phyloP scores from a whole-genome alignment of 768 basidiomycete species.

The Pluteus cervinus region DNA sequence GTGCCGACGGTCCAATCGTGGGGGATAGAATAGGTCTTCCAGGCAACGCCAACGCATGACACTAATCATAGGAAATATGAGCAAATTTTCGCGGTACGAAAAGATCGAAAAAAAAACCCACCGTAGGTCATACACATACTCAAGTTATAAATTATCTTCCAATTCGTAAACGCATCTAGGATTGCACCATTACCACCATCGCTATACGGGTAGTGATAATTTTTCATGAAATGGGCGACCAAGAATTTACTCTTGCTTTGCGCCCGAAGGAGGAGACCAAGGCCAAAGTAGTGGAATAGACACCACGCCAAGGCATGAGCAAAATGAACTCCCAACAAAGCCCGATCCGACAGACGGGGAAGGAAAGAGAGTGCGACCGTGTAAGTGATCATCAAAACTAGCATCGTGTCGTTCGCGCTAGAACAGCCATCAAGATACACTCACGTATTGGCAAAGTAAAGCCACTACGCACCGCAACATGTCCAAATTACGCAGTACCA shows the following conservation, averaged over 20 bases:
- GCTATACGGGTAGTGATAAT: conserved; percentile 80
- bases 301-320: conserved; percentile 83
- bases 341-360: conserved; percentile 44
- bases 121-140: conserved; percentile 95
- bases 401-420: conserved; percentile 82
- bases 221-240: conserved; percentile 90
- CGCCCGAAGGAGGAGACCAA: conserved; percentile 77
- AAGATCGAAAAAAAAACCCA: conserved; percentile 22
- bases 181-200: conserved; percentile 72
- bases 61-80: conserved; percentile 36
- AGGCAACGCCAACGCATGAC: conserved; percentile 80
- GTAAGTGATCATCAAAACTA: conserved; percentile 72
- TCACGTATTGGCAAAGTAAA: background rate
- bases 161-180: conserved; percentile 92
- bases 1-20: conserved; percentile 83
- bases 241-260: conserved; percentile 86
- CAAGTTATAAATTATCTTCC: conserved; percentile 90
- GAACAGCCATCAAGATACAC: conserved; percentile 14
- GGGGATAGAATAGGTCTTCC: conserved; percentile 85
- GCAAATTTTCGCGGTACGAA: conserved; percentile 5
- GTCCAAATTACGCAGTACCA: conserved; percentile 79
- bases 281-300: conserved; percentile 79
- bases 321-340: conserved; percentile 64
- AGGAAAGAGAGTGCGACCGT: conserved; percentile 51
- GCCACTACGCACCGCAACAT: conserved; percentile 59